Evolutionary conservation across 108 stramenopile species (phyloP).

Genomic region (Asterionellopsis glacialis): DNA sequence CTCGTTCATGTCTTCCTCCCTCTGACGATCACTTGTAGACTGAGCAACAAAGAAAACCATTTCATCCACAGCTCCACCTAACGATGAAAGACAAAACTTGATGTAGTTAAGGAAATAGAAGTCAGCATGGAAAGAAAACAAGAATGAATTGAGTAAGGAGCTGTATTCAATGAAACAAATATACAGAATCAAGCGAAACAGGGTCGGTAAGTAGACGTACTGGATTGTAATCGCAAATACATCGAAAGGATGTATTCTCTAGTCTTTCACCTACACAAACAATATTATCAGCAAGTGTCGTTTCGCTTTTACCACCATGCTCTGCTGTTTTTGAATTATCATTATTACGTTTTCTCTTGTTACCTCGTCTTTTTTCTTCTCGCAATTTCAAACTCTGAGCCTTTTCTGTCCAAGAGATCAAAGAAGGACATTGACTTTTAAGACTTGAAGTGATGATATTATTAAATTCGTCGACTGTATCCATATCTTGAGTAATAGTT

Average conservation of each 20-base stretch:
- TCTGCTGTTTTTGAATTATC: neutral
- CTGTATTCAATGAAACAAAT: neutral
- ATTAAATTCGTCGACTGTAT: neutral
- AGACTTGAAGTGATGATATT: conserved; percentile 3
- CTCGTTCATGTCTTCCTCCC: conserved; percentile 12
- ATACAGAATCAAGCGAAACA: no score
- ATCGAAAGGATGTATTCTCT: conserved; percentile 11
- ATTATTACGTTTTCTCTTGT: conserved; percentile 18
- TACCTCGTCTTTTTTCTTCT: conserved; percentile 19
- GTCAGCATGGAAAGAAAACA: neutral
- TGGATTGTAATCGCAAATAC: conserved; percentile 59
- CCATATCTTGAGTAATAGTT: neutral
- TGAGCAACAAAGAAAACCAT: conserved; percentile 8
- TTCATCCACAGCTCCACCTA: conserved; percentile 72
- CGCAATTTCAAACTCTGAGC: neutral
- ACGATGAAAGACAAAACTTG: conserved; percentile 54
- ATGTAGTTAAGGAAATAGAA: neutral
- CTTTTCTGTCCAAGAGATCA: conserved; percentile 22
- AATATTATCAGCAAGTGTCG: neutral
- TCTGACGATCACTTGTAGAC: conserved; percentile 4
- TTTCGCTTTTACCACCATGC: no score
- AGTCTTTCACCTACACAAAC: conserved; percentile 14
- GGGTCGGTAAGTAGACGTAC: no score
- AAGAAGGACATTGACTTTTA: conserved; percentile 26
- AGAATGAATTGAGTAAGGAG: neutral